Conservation (phyloP, 306 rosid genomes). For the Lathyrus aphaca region DNA sequence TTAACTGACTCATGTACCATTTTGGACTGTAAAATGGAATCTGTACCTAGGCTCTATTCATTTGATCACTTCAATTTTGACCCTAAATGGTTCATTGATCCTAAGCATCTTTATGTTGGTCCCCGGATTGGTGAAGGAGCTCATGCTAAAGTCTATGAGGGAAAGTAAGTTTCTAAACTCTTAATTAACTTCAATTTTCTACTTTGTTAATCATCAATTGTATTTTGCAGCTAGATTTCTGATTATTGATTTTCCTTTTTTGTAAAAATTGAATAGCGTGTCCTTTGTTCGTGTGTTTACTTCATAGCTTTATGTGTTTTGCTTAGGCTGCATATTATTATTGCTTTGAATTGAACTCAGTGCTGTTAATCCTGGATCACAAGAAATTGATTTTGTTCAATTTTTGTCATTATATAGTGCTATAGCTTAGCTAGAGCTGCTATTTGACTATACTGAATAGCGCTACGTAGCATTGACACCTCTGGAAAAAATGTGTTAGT, state of each 20-base stretch:
- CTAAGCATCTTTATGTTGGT: constrained; percentile 78
- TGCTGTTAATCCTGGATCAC: neutral
- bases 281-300: constrained; percentile 16
- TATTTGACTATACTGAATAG: neutral
- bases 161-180: constrained; percentile 67
- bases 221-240: constrained; percentile 30
- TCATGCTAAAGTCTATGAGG: constrained; percentile 95
- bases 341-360: neutral
- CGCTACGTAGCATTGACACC: too few relatives aligned
- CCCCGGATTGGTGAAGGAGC: constrained; percentile 96
- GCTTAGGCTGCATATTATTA: constrained; percentile 19
- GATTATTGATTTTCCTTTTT: constrained; percentile 11
- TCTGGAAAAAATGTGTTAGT: too few relatives aligned
- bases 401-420: neutral
- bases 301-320: constrained; percentile 17
- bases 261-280: neutral
- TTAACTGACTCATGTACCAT: constrained; percentile 41
- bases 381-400: neutral
- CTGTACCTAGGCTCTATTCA: constrained; percentile 74
- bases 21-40: constrained; percentile 55
- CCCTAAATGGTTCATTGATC: constrained; percentile 82
- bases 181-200: constrained; percentile 21
- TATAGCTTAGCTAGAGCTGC: neutral
- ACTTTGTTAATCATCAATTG: constrained; percentile 44
- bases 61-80: constrained; percentile 85